Evolutionary conservation across 768 basidiomycete species (phyloP).

Genomic region (Podaxis sp.): DNA sequence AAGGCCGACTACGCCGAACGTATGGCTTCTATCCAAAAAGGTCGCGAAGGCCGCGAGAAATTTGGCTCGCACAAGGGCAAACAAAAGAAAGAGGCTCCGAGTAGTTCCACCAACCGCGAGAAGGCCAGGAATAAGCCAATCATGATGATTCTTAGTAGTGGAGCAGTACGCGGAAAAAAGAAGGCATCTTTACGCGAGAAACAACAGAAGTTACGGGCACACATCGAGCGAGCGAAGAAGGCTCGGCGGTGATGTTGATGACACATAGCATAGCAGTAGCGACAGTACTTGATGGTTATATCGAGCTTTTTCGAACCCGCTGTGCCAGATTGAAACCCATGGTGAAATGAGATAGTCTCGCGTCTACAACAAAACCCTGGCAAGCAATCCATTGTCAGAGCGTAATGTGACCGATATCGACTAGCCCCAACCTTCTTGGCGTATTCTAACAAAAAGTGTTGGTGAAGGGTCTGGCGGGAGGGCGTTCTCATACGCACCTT

Average conservation of each 20-base stretch:
- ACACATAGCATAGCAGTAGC: not conserved
- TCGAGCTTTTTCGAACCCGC: constrained; percentile 19
- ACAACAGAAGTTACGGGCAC: constrained; percentile 73
- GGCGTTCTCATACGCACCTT: constrained; percentile 49
- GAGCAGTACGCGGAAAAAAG: constrained; percentile 78
- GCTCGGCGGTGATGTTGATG: constrained; percentile 23
- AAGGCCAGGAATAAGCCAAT: constrained; percentile 93
- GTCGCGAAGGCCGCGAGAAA: constrained; percentile 93
- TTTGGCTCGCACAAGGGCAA: constrained; percentile 91
- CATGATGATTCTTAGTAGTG: constrained; percentile 87
- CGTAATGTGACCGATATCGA: not conserved
- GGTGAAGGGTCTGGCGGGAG: not conserved
- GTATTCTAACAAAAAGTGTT: constrained; percentile 43
- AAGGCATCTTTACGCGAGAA: constrained; percentile 80
- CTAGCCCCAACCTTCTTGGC: constrained; percentile 44
- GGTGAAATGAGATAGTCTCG: constrained; percentile 74
- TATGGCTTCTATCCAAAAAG: constrained; percentile 87
- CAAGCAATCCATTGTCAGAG: not conserved
- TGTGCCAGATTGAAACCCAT: constrained; percentile 62
- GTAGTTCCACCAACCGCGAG: constrained; percentile 89
- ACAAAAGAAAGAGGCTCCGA: constrained; percentile 77
- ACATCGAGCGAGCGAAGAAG: constrained; percentile 72
- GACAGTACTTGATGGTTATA: not conserved
- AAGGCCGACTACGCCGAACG: constrained; percentile 95
- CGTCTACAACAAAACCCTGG: constrained; percentile 70